These are phyloP conservation scores for Penicillium oxalicum DNA, from an alignment of 2,329 filamentous ascomycete genomes.

Conservation along the genomic window DNA sequence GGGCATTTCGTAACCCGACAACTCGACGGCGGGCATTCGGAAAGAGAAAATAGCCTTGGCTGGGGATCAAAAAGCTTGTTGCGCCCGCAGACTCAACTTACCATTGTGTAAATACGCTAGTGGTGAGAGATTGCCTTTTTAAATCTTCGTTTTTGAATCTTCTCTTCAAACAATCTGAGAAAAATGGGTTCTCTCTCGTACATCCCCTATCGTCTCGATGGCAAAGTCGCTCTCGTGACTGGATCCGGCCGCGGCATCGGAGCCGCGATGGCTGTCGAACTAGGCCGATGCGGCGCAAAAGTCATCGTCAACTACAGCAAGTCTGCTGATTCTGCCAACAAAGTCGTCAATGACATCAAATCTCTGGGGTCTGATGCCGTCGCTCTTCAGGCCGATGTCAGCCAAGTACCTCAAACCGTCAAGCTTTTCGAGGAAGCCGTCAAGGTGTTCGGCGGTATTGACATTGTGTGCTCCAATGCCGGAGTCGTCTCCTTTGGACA, in stretches of 20 bases:
- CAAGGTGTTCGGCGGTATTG: conserved; percentile 45
- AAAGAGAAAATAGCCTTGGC: no score
- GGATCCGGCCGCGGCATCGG: conserved; percentile 38
- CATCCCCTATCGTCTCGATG: conserved; percentile 3
- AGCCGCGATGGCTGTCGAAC: conserved; percentile 36
- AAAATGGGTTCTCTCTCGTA: not conserved
- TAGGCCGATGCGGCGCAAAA: conserved; percentile 35
- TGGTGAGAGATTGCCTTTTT: no score
- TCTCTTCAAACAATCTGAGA: no score
- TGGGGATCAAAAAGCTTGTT: no score
- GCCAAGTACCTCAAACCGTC: conserved; percentile 57
- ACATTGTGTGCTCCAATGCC: conserved; percentile 46
- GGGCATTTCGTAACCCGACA: no score
- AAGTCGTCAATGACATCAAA: conserved; percentile 62
- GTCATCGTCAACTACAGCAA: conserved; percentile 48
- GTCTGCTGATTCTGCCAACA: conserved; percentile 57
- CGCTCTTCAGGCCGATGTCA: conserved; percentile 64
- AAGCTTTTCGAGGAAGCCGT: conserved; percentile 59
- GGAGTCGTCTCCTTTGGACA: conserved; percentile 39
- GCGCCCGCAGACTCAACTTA: no score
- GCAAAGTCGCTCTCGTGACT: conserved; percentile 35
- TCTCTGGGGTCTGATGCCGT: conserved; percentile 56
- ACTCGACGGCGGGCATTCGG: no score
- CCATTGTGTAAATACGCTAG: no score
- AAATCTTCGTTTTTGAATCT: no score